phyloP scores from a whole-genome alignment of 2,329 filamentous ascomycete species.

The Stachybotrys chlorohalonatus region DNA sequence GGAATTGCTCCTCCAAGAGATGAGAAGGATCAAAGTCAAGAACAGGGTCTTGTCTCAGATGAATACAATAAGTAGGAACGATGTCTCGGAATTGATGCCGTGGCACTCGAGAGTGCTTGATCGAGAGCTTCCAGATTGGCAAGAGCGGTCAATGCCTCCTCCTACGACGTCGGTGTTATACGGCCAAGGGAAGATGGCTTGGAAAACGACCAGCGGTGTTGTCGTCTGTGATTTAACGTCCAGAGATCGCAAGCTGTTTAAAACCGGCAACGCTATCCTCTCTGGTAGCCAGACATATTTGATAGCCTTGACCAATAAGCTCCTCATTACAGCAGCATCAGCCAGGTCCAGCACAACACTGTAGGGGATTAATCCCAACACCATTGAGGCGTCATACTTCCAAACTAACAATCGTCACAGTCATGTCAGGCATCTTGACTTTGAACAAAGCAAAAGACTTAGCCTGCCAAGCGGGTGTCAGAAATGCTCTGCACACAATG shows the following conservation, averaged over 20 bases:
- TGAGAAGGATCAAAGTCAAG: background rate
- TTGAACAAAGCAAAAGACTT: background rate
- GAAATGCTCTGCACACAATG: background rate
- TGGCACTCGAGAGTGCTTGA: background rate
- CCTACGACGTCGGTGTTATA: background rate
- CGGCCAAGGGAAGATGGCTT: background rate
- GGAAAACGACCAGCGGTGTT: background rate
- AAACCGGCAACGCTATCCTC: background rate
- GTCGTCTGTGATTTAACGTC: background rate
- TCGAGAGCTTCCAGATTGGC: background rate
- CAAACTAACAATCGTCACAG: too few relatives aligned
- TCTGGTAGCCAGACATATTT: background rate
- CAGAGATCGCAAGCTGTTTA: background rate
- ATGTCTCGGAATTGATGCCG: background rate
- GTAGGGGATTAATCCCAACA: too few relatives aligned
- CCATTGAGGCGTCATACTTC: too few relatives aligned
- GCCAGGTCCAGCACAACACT: too few relatives aligned
- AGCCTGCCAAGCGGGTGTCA: background rate
- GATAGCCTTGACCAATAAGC: background rate
- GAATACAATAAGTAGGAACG: background rate
- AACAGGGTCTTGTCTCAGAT: too few relatives aligned
- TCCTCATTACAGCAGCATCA: background rate
- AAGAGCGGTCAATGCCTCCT: too few relatives aligned
- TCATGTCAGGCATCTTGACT: background rate
- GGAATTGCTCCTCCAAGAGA: background rate